Percentiles rank a stretch among this genome's conserved stretches.
Conservation (phyloP, 805 yeast species). For the Sugiyamaella qingdaonensis region DNA sequence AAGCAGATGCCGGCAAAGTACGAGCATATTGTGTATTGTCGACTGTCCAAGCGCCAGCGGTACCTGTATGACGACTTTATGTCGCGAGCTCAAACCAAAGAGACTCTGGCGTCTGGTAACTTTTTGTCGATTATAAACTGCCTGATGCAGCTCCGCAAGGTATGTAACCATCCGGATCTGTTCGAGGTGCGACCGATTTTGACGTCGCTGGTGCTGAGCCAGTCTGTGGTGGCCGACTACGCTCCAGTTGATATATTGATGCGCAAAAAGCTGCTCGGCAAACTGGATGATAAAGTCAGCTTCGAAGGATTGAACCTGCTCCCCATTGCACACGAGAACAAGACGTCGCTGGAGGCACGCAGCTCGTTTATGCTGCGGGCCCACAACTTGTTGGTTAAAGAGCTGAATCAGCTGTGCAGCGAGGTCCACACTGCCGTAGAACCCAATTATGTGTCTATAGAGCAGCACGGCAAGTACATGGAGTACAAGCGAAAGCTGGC, state of each 20-base stretch:
- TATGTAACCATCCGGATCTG: slow-evolving; percentile 92
- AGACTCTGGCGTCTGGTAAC: slow-evolving; percentile 90
- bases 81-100: slow-evolving; percentile 94
- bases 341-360: slow-evolving; percentile 24
- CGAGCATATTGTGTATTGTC: slow-evolving; percentile 90
- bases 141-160: slow-evolving; percentile 95
- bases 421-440: slow-evolving; percentile 19
- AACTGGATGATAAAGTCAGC: slow-evolving; percentile 37
- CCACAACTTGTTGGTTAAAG: slow-evolving; percentile 13
- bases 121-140: slow-evolving; percentile 93
- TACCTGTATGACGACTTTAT: slow-evolving; percentile 92
- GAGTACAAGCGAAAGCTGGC: slow-evolving; percentile 50
- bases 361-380: slow-evolving; percentile 8
- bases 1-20: slow-evolving; percentile 98
- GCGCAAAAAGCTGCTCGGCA: slow-evolving; percentile 31
- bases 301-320: slow-evolving; percentile 58
- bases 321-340: slow-evolving; percentile 50
- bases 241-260: slow-evolving; percentile 40
- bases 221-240: slow-evolving; percentile 54
- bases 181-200: slow-evolving; percentile 94
- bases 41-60: slow-evolving; percentile 88
- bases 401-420: slow-evolving; percentile 16
- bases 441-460: slow-evolving; percentile 31
- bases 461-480: slow-evolving; percentile 55
- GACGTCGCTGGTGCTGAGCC: slow-evolving; percentile 77